Base-by-base conservation (phyloP, 2,329 filamentous ascomycete species). In the Kalaharituber pfeilii region DNA sequence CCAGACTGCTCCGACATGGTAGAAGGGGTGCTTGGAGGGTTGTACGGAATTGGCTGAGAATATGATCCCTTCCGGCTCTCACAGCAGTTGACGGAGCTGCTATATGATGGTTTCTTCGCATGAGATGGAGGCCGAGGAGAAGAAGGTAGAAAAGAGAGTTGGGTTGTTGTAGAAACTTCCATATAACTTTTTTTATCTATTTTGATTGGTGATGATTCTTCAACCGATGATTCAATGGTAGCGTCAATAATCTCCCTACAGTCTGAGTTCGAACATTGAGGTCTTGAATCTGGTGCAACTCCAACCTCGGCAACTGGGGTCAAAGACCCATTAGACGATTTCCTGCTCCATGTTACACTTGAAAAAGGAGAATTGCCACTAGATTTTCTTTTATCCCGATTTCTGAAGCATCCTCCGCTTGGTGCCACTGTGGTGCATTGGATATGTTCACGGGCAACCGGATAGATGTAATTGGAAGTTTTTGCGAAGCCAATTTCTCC, bases 401-500 rank as follows among this genome's bases (percentile, higher is more conserved):
- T 39, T 18, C 20, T 39, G 20, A 9, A 39, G 4, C 33, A 18
- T 18, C 33, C 33, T 18, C 4, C 5, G 33, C n/a, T 47, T 47
- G 42, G 42, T 15, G 33, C 20, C 15, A 47, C 2, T 47, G 42
- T 47, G 15, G 25, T 47, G 15, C 42, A 47, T 22, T 47, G 42
- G 13, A 47, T 25, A 15, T 47, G 15, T 25, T 25, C 25, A 42
- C 54, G 52, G 18, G 53, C 36, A 13, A 42, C 29, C 6, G 47
- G 26, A 5, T 54, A 18, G 11, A 47, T 50, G 44, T 60, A 33
- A 59, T 72, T 66, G 11, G 70, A 69, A 5, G 70, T 71, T 50
- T 62, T 67, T 18, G 70, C 71, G 36, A 72, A 63, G 49, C 70
- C 70, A 57, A 72, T 71, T 45, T 65, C n/a, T n/a, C n/a, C n/a